These are phyloP conservation scores for Alternaria sp. DNA, from an alignment of 2,329 filamentous ascomycete genomes.

Conservation along the genomic window DNA sequence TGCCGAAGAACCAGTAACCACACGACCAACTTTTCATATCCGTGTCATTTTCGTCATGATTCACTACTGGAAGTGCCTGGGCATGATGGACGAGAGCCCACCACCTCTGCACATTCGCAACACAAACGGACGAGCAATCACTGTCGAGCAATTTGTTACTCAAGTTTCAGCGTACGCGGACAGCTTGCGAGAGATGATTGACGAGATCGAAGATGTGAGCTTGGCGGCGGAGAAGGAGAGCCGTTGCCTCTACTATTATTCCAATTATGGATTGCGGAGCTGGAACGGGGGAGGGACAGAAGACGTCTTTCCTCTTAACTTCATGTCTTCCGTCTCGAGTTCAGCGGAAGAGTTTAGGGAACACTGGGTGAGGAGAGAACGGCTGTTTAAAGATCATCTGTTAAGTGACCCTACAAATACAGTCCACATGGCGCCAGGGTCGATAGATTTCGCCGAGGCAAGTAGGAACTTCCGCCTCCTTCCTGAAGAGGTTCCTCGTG, in stretches of 20 bases:
- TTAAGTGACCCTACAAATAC: background rate
- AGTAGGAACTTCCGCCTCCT: background rate
- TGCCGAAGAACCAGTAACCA: background rate
- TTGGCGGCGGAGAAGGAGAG: background rate
- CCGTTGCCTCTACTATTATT: background rate
- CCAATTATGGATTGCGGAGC: background rate
- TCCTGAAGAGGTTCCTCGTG: background rate
- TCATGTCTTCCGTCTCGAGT: background rate
- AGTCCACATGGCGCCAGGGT: background rate
- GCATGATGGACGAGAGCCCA: background rate
- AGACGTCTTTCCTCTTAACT: background rate
- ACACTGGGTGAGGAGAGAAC: background rate
- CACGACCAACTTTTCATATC: background rate
- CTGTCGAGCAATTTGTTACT: background rate
- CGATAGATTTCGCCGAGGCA: background rate
- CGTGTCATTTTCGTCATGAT: rapidly evolving
- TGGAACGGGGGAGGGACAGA: background rate
- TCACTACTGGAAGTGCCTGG: background rate
- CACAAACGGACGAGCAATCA: background rate
- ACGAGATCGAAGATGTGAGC: background rate
- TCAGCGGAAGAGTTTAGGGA: background rate
- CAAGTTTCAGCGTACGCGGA: background rate
- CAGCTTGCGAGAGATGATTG: background rate
- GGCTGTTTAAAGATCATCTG: background rate
- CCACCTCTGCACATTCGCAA: background rate